Conservation (phyloP, 2,329 filamentous ascomycete genomes). For the Verticillium dahliae region DNA sequence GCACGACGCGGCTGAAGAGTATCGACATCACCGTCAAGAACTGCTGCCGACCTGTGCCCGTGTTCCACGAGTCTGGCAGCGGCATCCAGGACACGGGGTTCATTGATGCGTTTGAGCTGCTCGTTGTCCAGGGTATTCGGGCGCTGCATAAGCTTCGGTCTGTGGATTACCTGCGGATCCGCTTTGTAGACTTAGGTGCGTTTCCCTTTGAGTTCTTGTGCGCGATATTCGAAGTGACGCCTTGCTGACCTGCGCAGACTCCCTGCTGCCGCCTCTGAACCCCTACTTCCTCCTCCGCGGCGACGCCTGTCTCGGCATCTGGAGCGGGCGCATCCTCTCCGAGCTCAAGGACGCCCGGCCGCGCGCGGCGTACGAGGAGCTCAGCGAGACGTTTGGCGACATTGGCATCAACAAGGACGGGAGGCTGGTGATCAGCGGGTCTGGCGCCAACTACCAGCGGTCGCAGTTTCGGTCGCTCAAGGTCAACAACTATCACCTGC, state of each 20-base stretch:
- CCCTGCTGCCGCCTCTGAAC: slow-evolving; percentile 62
- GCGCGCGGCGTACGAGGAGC: slow-evolving; percentile 49
- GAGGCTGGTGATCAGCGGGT: slow-evolving; percentile 46
- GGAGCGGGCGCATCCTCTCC: slow-evolving; percentile 62
- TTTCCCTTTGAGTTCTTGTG: slow-evolving; percentile 10
- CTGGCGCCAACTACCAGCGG: slow-evolving; percentile 36
- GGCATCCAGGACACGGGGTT: slow-evolving; percentile 68
- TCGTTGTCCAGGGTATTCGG: slow-evolving; percentile 58
- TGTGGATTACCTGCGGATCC: slow-evolving; percentile 62
- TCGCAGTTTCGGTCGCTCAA: slow-evolving; percentile 49
- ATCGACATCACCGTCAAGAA: slow-evolving; percentile 70
- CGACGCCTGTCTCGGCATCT: slow-evolving; percentile 60
- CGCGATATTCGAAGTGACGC: background rate
- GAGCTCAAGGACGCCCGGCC: slow-evolving; percentile 55
- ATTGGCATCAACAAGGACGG: slow-evolving; percentile 54
- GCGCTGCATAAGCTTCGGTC: slow-evolving; percentile 51
- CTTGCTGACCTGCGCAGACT: slow-evolving; percentile 41
- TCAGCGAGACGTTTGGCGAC: slow-evolving; percentile 58
- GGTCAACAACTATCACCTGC: slow-evolving; percentile 48
- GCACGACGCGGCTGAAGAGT: slow-evolving; percentile 50
- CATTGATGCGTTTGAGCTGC: slow-evolving; percentile 62
- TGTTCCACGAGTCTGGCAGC: slow-evolving; percentile 57
- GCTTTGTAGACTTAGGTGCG: slow-evolving; percentile 66
- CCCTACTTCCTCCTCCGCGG: slow-evolving; percentile 63
- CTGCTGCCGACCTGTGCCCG: slow-evolving; percentile 53